Percentiles rank a stretch among this genome's conserved stretches.
Conservation (phyloP, 805 yeast species). For the Diddensiella transvaalensis region DNA sequence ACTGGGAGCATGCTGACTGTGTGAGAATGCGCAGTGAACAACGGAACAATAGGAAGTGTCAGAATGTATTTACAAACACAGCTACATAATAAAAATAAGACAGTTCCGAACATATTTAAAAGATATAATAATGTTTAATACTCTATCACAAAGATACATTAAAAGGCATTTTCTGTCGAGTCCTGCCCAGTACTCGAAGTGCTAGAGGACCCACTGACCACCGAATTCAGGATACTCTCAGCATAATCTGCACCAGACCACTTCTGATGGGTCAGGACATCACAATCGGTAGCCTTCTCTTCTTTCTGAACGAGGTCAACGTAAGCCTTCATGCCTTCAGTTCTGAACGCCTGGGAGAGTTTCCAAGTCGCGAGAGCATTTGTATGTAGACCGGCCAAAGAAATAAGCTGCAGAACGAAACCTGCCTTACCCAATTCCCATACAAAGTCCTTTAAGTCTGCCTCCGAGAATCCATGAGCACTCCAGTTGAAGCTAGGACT, state of each 20-base stretch:
- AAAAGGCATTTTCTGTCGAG: constrained; percentile 38
- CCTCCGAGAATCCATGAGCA: constrained; percentile 50
- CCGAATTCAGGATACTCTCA: constrained; percentile 42
- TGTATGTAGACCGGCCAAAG: constrained; percentile 57
- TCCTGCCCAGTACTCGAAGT: constrained; percentile 43
- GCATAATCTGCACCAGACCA: constrained; percentile 62
- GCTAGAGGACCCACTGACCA: constrained; percentile 43
- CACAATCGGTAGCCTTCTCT: constrained; percentile 46
- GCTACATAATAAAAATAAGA: no score
- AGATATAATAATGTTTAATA: not conserved
- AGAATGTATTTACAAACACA: no score
- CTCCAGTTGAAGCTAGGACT: constrained; percentile 62
- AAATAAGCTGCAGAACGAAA: constrained; percentile 55
- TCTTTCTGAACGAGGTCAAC: constrained; percentile 48
- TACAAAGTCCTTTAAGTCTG: constrained; percentile 46
- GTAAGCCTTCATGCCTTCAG: constrained; percentile 58
- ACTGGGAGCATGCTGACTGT: no score
- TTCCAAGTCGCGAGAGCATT: constrained; percentile 52
- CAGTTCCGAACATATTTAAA: no score
- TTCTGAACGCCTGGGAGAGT: constrained; percentile 45
- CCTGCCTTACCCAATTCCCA: constrained; percentile 55
- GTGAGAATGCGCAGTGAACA: no score
- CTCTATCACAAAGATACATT: not conserved
- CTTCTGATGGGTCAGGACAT: constrained; percentile 55
- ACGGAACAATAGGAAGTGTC: no score